Conservation (phyloP, 2,329 filamentous ascomycete genomes). For the Claviceps arundinis region DNA sequence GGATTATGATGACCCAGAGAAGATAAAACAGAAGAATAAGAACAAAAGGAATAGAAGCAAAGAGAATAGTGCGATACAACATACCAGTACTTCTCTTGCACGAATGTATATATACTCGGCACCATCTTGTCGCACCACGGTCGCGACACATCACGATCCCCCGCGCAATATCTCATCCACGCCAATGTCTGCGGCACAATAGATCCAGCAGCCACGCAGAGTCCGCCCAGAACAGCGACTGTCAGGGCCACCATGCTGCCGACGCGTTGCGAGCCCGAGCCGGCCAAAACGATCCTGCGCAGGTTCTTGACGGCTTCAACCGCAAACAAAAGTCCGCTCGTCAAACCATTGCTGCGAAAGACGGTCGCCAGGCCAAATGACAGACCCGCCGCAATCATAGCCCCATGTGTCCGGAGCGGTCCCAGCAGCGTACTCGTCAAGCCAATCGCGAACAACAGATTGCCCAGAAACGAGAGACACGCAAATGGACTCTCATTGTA, state of each 20-base stretch:
- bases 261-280: constrained; percentile 14
- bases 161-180: constrained; percentile 55
- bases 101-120: constrained; percentile 84
- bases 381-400: constrained; percentile 48
- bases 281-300: constrained; percentile 9
- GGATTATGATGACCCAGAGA: not conserved
- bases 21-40: not conserved
- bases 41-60: not conserved
- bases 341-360: constrained; percentile 74
- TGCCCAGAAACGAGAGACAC: constrained; percentile 61
- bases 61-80: constrained; percentile 12
- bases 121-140: constrained; percentile 64
- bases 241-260: constrained; percentile 37
- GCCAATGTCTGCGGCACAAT: constrained; percentile 61
- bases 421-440: constrained; percentile 7
- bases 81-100: constrained; percentile 84
- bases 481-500: constrained; percentile 75
- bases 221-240: constrained; percentile 51
- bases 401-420: constrained; percentile 26
- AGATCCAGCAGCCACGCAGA: constrained; percentile 53
- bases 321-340: constrained; percentile 67
- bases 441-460: constrained; percentile 50
- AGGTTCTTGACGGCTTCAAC: constrained; percentile 38
- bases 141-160: constrained; percentile 22
- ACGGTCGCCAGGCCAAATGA: constrained; percentile 59